Base-by-base conservation (phyloP, 441 rosid species). In the Viola pubescens region DNA sequence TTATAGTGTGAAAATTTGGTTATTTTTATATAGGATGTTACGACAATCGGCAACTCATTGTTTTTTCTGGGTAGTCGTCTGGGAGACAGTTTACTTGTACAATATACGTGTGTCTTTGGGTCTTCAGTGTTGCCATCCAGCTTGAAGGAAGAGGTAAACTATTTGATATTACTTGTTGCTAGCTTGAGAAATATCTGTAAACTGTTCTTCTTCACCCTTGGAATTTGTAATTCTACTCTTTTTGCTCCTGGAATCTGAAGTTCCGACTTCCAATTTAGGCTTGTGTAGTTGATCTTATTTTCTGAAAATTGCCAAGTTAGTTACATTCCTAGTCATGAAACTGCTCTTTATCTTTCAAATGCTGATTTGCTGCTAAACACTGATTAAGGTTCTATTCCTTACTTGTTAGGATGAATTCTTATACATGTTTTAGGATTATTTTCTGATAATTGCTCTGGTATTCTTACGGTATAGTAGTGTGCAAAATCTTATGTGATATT, bases 71-170 rank as follows among this genome's bases (percentile, higher is more conserved):
- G 85, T 60, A 94, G 99, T 81, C 91, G 97, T 57, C 68, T 91
- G 78, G 98, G 99, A 48, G 98, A 94, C 81, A 94, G 99, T 84
- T 79, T 88, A 75, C 95, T 94, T 56, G 99, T 94, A 67, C 99
- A 94, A 60, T 91, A 79, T 75, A 79, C 87, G 58, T 69, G 80
- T 75, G 86, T 87, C 48, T 75, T 78, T 56, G 97, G 86, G 58
- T 64, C 96, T 65, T 80, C 94, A 56, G 60, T 73, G 61, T 68
- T 78, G 61, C 70, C 86, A 64, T 73, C 84, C 65, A 84, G 84
- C 63, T 68, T 82, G 68, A 85, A 84, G 75, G 98, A 90, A 73
- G 99, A 91, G 98, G 99, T 91, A 61, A 57, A 67, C 69, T 59
- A 48, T 63, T 73, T 49, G 58, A 40, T 66, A 53, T 52, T 59